Percentiles rank a stretch among this genome's conserved stretches.
Evolutionary conservation across 495 filamentous ascomycete genomes (phyloP).

Genomic region (Elasticomyces elasticus): DNA sequence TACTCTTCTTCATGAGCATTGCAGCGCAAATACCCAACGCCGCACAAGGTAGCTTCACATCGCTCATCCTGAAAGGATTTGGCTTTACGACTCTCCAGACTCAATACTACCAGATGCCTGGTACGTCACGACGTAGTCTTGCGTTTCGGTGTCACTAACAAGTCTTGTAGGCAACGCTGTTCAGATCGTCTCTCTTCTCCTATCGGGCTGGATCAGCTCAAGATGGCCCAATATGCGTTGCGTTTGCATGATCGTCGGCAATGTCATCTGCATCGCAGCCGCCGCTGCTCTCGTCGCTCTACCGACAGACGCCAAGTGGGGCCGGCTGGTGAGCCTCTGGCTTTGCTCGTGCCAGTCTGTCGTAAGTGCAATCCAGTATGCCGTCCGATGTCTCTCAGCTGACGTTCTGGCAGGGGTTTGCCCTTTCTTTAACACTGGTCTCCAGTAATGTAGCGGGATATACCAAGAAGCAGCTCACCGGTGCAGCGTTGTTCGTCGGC

Average conservation of each 20-base stretch:
- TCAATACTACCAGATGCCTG: no score
- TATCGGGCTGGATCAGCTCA: conserved; percentile 31
- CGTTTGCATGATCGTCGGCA: conserved; percentile 33
- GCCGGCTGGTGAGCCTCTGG: conserved; percentile 43
- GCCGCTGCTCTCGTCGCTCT: conserved; percentile 31
- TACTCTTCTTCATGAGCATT: no score
- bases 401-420: conserved; percentile 38
- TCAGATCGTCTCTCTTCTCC: conserved; percentile 9
- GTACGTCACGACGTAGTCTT: no score
- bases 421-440: conserved; percentile 32
- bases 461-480: conserved; percentile 47
- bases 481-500: conserved; percentile 41
- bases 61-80: no score
- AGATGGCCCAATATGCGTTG: conserved; percentile 35
- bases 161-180: conserved; percentile 14
- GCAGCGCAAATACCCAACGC: no score
- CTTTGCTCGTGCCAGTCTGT: conserved; percentile 30
- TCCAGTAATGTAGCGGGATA: conserved; percentile 43
- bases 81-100: no score
- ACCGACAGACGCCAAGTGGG: conserved; percentile 42
- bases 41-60: no score
- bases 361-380: no score
- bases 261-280: conserved; percentile 34
- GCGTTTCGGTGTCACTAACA: no score
- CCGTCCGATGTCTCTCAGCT: no score